Evolutionary conservation across 2,329 filamentous ascomycete species (phyloP).

Genomic region (Hortaea werneckii): DNA sequence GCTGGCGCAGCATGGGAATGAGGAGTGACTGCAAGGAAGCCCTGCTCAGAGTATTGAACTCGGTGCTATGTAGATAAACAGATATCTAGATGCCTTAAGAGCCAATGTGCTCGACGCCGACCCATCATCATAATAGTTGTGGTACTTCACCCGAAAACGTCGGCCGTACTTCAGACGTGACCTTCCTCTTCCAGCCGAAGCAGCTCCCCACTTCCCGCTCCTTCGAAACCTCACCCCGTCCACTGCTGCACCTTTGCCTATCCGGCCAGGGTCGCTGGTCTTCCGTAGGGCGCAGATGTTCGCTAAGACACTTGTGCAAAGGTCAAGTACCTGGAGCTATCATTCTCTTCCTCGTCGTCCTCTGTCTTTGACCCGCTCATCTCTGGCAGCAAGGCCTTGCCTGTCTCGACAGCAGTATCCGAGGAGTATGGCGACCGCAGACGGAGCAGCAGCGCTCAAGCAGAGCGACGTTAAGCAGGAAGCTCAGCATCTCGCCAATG

Average conservation of each 20-base stretch:
- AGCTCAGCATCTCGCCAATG: constrained; percentile 16
- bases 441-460: constrained; percentile 7
- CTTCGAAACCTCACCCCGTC: not conserved
- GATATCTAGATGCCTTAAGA: too few species aligned
- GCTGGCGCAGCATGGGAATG: constrained; percentile 37
- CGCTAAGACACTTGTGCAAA: not conserved
- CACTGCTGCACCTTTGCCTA: not conserved
- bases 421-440: not conserved
- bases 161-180: not conserved
- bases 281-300: not conserved
- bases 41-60: constrained; percentile 14
- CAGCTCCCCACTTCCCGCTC: not conserved
- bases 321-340: not conserved
- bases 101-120: not conserved
- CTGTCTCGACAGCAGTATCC: not conserved
- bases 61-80: constrained; percentile 11
- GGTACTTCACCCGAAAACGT: too few species aligned
- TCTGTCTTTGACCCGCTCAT: not conserved
- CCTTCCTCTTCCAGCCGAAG: not conserved
- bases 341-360: not conserved
- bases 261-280: not conserved
- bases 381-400: too few species aligned
- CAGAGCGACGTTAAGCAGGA: constrained; percentile 14
- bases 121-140: not conserved
- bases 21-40: constrained; percentile 14